These are phyloP conservation scores for Silybum marianum DNA, from an alignment of 129 eudicot species.

Conservation along the genomic window DNA sequence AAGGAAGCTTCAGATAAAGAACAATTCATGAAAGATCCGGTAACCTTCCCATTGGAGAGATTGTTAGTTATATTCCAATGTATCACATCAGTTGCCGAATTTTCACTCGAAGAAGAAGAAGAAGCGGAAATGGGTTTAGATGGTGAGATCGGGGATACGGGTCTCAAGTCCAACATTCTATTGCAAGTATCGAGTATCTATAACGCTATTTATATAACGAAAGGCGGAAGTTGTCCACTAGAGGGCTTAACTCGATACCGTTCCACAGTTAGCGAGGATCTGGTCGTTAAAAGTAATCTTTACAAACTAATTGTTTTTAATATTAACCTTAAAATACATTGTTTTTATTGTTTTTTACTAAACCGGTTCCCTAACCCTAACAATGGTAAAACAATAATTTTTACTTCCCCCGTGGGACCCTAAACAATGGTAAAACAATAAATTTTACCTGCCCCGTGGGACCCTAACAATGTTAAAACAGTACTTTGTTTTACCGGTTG, in stretches of 20 bases:
- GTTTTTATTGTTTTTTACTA: too few species aligned
- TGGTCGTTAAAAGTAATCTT: conserved; percentile 72
- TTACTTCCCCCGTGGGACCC: too few species aligned
- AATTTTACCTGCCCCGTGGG: too few species aligned
- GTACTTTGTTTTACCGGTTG: conserved; percentile 8
- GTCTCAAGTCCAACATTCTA: conserved; percentile 67
- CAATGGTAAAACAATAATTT: too few species aligned
- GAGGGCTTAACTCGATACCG: conserved; percentile 90
- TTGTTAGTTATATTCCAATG: conserved; percentile 86
- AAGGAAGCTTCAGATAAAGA: conserved; percentile 80
- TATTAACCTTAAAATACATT: too few species aligned
- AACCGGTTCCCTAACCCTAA: too few species aligned
- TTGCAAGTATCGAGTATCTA: conserved; percentile 94
- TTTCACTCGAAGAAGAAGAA: conserved; percentile 44
- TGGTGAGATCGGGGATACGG: conserved; percentile 45
- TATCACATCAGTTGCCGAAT: conserved; percentile 71
- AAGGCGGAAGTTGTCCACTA: conserved; percentile 91
- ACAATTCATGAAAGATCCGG: conserved; percentile 81
- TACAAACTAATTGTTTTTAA: neutral
- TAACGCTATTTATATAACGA: conserved; percentile 80
- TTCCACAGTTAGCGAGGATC: conserved; percentile 73
- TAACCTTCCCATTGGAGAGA: conserved; percentile 92
- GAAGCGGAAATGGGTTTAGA: too few species aligned
- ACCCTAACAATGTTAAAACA: neutral
- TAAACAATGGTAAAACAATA: too few species aligned